Evolutionary conservation across 1,284 basidiomycete genomes (phyloP).

Genomic region (Ganoderma resinaceum): DNA sequence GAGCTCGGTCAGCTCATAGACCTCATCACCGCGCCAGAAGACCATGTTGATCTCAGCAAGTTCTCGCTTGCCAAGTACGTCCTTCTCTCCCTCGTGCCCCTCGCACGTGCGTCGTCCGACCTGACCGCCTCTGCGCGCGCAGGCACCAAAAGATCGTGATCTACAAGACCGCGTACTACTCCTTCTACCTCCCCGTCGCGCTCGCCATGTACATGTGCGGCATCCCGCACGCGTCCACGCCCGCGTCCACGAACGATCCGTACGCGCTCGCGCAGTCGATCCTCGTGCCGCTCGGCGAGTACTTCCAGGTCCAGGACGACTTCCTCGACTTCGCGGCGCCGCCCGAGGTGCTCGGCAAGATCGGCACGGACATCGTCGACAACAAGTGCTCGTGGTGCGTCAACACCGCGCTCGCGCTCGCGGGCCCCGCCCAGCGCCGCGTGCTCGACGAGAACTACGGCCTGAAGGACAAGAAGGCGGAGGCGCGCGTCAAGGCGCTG

Average conservation of each 20-base stretch:
- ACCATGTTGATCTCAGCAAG: constrained; percentile 85
- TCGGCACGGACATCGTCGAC: constrained; percentile 98
- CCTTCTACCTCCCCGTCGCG: constrained; percentile 98
- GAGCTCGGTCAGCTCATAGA: constrained; percentile 97
- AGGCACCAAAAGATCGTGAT: constrained; percentile 94
- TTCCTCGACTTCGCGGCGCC: constrained; percentile 94
- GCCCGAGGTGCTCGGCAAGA: constrained; percentile 94
- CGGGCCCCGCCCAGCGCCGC: constrained; percentile 60
- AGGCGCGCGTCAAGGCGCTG: constrained; percentile 76
- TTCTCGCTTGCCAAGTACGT: constrained; percentile 87
- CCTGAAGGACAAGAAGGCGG: constrained; percentile 73
- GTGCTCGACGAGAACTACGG: constrained; percentile 88
- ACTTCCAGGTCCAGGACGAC: constrained; percentile 99
- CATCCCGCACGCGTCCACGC: constrained; percentile 56
- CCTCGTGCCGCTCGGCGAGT: constrained; percentile 93
- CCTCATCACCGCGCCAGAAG: constrained; percentile 94
- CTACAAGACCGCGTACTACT: constrained; percentile 99
- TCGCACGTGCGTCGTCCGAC: no score
- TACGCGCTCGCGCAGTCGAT: constrained; percentile 87
- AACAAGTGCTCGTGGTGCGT: constrained; percentile 99
- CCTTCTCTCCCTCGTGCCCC: constrained; percentile 25
- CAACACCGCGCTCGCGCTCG: constrained; percentile 83
- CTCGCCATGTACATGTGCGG: constrained; percentile 88
- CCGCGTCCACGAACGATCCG: constrained; percentile 53
- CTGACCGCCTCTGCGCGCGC: constrained; percentile 8